Conservation (phyloP, 2,329 filamentous ascomycete genomes). For the Pyrenophora teres region DNA sequence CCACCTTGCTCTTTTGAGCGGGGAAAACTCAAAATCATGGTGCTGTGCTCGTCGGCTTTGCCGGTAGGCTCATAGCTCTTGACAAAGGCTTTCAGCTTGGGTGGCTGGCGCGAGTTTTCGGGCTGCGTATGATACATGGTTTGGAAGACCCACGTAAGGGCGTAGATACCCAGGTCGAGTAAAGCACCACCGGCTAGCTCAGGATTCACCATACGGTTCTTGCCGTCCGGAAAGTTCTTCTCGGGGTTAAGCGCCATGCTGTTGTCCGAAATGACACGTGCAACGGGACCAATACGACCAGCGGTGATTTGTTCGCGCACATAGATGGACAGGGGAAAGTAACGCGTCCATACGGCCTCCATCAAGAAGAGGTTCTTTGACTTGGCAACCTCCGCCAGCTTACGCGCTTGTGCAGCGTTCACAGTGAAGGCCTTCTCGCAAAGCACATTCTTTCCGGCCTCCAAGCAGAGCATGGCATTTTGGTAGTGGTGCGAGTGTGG, state of each 20-base stretch:
- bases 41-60: slow-evolving; percentile 78
- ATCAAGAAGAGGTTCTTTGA: slow-evolving; percentile 63
- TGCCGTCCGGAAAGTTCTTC: slow-evolving; percentile 55
- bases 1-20: slow-evolving; percentile 54
- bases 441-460: slow-evolving; percentile 84
- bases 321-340: slow-evolving; percentile 81
- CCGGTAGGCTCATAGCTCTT: slow-evolving; percentile 74
- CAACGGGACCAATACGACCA: slow-evolving; percentile 60
- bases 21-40: slow-evolving; percentile 77
- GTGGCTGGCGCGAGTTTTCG: slow-evolving; percentile 65
- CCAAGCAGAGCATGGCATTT: slow-evolving; percentile 81
- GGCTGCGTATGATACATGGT: slow-evolving; percentile 81
- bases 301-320: slow-evolving; percentile 68
- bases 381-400: slow-evolving; percentile 72
- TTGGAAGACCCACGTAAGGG: slow-evolving; percentile 89
- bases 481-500: slow-evolving; percentile 94
- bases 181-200: slow-evolving; percentile 82
- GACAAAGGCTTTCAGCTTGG: slow-evolving; percentile 68
- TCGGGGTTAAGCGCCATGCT: slow-evolving; percentile 66
- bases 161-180: slow-evolving; percentile 86
- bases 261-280: slow-evolving; percentile 62
- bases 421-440: slow-evolving; percentile 92
- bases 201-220: slow-evolving; percentile 79
- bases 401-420: slow-evolving; percentile 75
- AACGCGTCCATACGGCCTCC: slow-evolving; percentile 82